phyloP scores from a whole-genome alignment of 139 green algal genomes.

The Picochlorum costavermella region DNA sequence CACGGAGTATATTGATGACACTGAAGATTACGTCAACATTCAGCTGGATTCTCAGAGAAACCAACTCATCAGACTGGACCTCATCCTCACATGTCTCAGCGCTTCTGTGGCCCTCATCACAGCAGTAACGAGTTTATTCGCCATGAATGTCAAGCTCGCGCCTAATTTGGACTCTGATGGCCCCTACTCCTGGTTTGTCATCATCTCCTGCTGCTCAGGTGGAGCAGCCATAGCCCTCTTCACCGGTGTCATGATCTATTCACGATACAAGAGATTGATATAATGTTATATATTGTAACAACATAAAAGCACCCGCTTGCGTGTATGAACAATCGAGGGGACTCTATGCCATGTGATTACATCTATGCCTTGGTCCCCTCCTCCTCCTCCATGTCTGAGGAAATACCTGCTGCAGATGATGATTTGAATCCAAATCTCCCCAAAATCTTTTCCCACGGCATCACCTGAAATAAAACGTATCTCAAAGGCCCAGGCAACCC shows the following conservation, averaged over 20 bases:
- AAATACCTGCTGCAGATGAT: too few species aligned
- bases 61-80: slow-evolving; percentile 71
- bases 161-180: slow-evolving; percentile 3
- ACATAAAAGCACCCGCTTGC: too few species aligned
- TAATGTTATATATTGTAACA: background rate
- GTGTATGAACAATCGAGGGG: background rate
- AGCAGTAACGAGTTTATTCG: slow-evolving; percentile 75
- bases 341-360: background rate
- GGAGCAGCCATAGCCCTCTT: slow-evolving; percentile 17
- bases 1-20: slow-evolving; percentile 90
- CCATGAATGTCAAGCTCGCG: slow-evolving; percentile 81
- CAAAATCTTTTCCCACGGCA: too few species aligned
- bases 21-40: slow-evolving; percentile 93
- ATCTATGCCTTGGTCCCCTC: background rate
- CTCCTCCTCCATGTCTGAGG: too few species aligned
- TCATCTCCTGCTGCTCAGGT: slow-evolving; percentile 6
- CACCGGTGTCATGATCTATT: slow-evolving; percentile 20
- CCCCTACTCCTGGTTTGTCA: slow-evolving; percentile 25
- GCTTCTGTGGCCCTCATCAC: slow-evolving; percentile 63
- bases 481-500: slow-evolving; percentile 19
- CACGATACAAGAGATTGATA: slow-evolving; percentile 20
- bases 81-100: slow-evolving; percentile 75
- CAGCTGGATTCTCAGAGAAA: slow-evolving; percentile 83
- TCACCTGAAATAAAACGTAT: slow-evolving; percentile 12
- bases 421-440: too few species aligned